Percentiles rank a stretch among this genome's conserved stretches.
phyloP scores from a whole-genome alignment of 176 grass and related monocot species.

The Dactylis glomerata region DNA sequence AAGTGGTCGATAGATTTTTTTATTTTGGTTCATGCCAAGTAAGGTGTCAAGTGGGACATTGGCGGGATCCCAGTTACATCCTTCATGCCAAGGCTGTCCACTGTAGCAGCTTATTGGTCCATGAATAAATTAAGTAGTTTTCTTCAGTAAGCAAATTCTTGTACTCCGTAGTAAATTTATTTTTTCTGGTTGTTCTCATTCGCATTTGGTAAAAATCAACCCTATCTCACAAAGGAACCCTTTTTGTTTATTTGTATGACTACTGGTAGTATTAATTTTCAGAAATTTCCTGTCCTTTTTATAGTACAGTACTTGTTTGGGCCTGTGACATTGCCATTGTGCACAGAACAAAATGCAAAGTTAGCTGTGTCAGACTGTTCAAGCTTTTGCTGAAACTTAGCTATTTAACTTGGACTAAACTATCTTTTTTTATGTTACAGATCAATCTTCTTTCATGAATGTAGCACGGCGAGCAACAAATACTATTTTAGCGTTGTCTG shows the following conservation, averaged over 20 bases:
- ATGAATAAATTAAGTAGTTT: not conserved
- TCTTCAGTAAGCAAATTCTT: not conserved
- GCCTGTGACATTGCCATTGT: conserved; percentile 19
- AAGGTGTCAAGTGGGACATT: no score
- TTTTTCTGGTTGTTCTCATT: not conserved
- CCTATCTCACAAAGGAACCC: not conserved
- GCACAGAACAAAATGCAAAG: conserved; percentile 18
- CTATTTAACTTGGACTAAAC: conserved; percentile 18
- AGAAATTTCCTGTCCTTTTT: not conserved
- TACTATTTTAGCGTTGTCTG: conserved; percentile 58
- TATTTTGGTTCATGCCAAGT: no score
- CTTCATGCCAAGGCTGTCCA: not conserved
- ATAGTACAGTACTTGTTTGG: not conserved
- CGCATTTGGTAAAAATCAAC: not conserved
- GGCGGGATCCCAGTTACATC: no score
- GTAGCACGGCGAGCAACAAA: conserved; percentile 54
- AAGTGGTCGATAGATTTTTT: not conserved
- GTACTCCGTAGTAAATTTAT: not conserved
- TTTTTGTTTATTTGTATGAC: not conserved
- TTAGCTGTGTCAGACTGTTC: not conserved
- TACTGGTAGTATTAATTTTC: not conserved
- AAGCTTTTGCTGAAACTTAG: not conserved
- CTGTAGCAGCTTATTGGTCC: not conserved
- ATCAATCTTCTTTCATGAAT: conserved; percentile 44
- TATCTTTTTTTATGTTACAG: conserved; percentile 30